These are phyloP conservation scores for Cadophora sp. DNA, from an alignment of 2,329 filamentous ascomycete genomes.

Conservation along the genomic window DNA sequence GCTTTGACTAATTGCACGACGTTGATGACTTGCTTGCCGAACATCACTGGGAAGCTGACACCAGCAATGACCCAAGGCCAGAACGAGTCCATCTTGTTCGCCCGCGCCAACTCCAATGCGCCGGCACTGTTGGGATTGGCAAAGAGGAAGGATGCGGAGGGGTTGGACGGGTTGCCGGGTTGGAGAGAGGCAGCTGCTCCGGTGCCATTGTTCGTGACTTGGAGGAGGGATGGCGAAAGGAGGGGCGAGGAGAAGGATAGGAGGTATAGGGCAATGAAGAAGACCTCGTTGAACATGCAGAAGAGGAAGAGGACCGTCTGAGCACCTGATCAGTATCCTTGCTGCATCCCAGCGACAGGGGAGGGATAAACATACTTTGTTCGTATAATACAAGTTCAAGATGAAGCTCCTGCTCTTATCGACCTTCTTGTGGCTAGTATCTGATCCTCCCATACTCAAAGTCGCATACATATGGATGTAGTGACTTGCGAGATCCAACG, in stretches of 20 bases:
- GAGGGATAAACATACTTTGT: slow-evolving; percentile 73
- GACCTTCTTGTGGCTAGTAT: slow-evolving; percentile 89
- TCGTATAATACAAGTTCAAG: slow-evolving; percentile 95
- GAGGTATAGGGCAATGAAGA: slow-evolving; percentile 98
- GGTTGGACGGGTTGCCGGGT: slow-evolving; percentile 73
- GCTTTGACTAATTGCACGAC: slow-evolving; percentile 93
- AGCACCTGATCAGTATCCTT: slow-evolving; percentile 26
- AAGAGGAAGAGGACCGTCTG: slow-evolving; percentile 90
- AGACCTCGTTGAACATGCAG: slow-evolving; percentile 91
- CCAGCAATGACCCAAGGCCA: slow-evolving; percentile 82
- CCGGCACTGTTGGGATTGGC: slow-evolving; percentile 90
- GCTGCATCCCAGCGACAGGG: slow-evolving; percentile 14
- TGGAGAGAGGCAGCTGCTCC: slow-evolving; percentile 57
- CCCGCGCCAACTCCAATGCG: slow-evolving; percentile 88
- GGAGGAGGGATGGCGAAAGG: slow-evolving; percentile 82
- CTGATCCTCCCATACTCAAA: slow-evolving; percentile 81
- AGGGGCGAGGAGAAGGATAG: slow-evolving; percentile 94
- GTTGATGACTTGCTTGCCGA: slow-evolving; percentile 92
- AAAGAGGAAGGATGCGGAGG: slow-evolving; percentile 76
- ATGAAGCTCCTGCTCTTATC: slow-evolving; percentile 88
- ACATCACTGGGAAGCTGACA: slow-evolving; percentile 86
- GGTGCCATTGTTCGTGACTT: slow-evolving; percentile 61
- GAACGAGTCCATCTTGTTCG: slow-evolving; percentile 87
- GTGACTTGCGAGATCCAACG: slow-evolving; percentile 91
- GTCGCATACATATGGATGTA: slow-evolving; percentile 99